Evolutionary conservation across 495 filamentous ascomycete genomes (phyloP).

Genomic region (Chaetomium tenue): DNA sequence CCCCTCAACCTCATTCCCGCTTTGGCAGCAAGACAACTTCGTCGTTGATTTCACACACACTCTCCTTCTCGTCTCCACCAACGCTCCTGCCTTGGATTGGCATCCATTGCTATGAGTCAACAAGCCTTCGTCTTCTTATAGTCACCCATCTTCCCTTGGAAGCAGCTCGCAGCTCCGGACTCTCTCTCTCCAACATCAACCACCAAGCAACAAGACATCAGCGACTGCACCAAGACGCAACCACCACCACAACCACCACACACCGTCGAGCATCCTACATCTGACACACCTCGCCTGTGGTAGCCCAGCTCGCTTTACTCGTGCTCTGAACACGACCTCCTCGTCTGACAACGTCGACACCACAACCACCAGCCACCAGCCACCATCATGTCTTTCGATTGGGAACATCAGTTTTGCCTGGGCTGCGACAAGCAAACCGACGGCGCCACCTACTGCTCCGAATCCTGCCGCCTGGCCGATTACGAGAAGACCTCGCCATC

Average conservation of each 20-base stretch:
- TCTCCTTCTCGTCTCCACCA: slow-evolving; percentile 30
- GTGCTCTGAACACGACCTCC: background rate
- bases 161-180: slow-evolving; percentile 15
- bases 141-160: slow-evolving; percentile 22
- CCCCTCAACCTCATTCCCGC: slow-evolving; percentile 28
- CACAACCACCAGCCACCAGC: too few species aligned
- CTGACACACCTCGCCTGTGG: background rate
- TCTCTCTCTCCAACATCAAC: slow-evolving; percentile 19
- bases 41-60: slow-evolving; percentile 25
- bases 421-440: slow-evolving; percentile 87
- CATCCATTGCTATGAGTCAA: slow-evolving; percentile 29
- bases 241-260: background rate
- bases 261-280: background rate
- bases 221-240: slow-evolving; percentile 6
- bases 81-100: slow-evolving; percentile 19
- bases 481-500: slow-evolving; percentile 65
- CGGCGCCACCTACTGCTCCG: slow-evolving; percentile 84
- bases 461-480: slow-evolving; percentile 86
- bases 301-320: slow-evolving; percentile 2
- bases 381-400: slow-evolving; percentile 62
- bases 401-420: slow-evolving; percentile 92
- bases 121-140: slow-evolving; percentile 31
- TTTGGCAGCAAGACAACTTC: slow-evolving; percentile 30
- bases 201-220: slow-evolving; percentile 9
- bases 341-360: slow-evolving; percentile 11